These are phyloP conservation scores for Quercus parvula DNA, from an alignment of 306 rosid species.

Conservation along the genomic window DNA sequence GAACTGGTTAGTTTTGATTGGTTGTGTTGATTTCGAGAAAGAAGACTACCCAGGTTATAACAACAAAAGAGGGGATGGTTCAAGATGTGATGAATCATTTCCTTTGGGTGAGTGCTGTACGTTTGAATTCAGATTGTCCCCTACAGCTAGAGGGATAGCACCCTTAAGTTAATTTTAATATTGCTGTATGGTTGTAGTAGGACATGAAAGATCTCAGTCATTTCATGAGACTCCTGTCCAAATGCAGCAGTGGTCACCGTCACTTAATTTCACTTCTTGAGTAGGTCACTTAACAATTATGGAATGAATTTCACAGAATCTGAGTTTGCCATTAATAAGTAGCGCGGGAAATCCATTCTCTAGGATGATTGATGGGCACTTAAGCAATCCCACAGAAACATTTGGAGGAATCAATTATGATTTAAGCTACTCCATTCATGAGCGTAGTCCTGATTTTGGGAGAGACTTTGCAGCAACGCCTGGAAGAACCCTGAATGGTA, in stretches of 20 bases:
- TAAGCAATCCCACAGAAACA: background rate
- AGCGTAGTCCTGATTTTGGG: background rate
- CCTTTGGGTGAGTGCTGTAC: slow-evolving; percentile 57
- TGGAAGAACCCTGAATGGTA: slow-evolving; percentile 7
- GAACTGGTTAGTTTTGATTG: slow-evolving; percentile 22
- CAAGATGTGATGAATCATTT: slow-evolving; percentile 46
- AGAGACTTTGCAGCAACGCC: background rate
- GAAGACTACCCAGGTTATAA: slow-evolving; percentile 50
- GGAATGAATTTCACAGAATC: background rate
- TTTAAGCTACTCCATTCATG: background rate
- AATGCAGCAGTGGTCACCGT: slow-evolving; percentile 2
- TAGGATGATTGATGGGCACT: background rate
- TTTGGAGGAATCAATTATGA: slow-evolving; percentile 4
- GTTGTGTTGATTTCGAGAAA: slow-evolving; percentile 35
- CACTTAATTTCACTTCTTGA: slow-evolving; percentile 19
- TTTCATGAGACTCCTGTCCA: background rate
- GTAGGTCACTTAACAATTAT: background rate
- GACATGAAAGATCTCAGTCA: slow-evolving; percentile 2
- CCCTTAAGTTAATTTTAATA: too few species aligned
- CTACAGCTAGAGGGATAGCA: background rate
- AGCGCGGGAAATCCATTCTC: background rate
- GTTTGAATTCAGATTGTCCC: slow-evolving; percentile 31
- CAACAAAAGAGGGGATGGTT: slow-evolving; percentile 52
- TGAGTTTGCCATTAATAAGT: background rate
- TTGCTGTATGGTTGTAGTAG: background rate